Evolutionary conservation across 2,329 filamentous ascomycete species (phyloP), one percentile per base, ranked within the genome.

Genomic region (Trichoderma citrinoviride): DNA sequence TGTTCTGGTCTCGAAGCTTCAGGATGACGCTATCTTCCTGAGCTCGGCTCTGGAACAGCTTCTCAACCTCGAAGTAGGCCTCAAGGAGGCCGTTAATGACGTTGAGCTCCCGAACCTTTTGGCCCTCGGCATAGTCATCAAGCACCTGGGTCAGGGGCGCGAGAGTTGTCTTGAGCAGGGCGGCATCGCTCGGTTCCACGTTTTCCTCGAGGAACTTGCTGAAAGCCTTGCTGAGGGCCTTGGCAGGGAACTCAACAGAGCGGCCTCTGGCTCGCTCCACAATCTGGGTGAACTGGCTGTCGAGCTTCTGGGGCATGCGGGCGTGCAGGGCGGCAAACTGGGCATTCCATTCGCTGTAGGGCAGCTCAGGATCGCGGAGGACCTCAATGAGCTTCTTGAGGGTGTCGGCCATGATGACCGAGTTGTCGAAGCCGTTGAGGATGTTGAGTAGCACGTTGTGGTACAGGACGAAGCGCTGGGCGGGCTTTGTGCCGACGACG

Each of bases 281-380:
- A 50, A 96, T 89, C 72, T 95, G 91, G 14, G 89, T 87, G 70
- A 99, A 89, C 69, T 87, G 88, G 23, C 87, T 78, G 71, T 97
- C 93, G 33, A 99, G 87, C 80, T 94, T 97, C 75, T 94, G 90
- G 0, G 95, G 95, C 91, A 98, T 99, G 72, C 95, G 91, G 7
- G 93, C 91, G 78, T 98, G 94, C n/a, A 99, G 86, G 23, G 95
- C 95, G 55, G 95, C 96, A 71, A 96, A 95, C 75, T 98, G 93
- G 6, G 94, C 91, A 68, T 90, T 93, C 92, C 94, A 99, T 78
- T 99, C 93, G 77, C 94, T 93, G 76, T 95, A 99, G 1, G 95
- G 95, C 68, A 99, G 85, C 73, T 97, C 93, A 1, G 90, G 88
- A 73, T 97, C 87, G 47, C 94, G 89, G 23, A 99, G 86, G 12